These are phyloP conservation scores for Camillea tinctor DNA, from an alignment of 2,329 filamentous ascomycete species.

Conservation along the genomic window DNA sequence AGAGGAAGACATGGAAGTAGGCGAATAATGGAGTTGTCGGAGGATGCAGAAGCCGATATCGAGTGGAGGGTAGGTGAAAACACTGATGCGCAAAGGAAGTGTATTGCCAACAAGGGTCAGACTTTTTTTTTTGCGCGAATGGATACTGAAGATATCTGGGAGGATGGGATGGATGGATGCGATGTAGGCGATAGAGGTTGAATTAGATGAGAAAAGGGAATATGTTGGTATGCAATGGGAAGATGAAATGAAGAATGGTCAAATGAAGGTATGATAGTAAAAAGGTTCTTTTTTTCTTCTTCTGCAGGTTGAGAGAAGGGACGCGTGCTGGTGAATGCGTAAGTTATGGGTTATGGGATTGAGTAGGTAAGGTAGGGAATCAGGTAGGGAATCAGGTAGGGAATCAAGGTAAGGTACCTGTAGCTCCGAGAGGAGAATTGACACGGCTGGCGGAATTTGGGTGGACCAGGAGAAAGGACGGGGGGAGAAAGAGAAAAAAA, in stretches of 20 bases:
- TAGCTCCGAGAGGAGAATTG: conserved; percentile 13
- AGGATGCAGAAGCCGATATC: conserved; percentile 6
- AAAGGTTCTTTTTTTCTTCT: neutral
- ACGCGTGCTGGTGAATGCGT: neutral
- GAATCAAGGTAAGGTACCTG: conserved; percentile 6
- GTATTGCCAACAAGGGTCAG: conserved; percentile 1
- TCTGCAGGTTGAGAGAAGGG: neutral
- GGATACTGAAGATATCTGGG: conserved; percentile 11
- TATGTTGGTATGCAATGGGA: neutral
- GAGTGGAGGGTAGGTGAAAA: neutral
- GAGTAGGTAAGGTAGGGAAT: conserved; percentile 7
- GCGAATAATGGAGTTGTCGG: conserved; percentile 7
- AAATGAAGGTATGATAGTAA: neutral
- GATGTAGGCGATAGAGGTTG: no score
- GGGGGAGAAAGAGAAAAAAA: neutral
- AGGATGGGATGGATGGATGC: neutral
- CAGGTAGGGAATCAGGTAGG: conserved; percentile 10
- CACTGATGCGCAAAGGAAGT: neutral
- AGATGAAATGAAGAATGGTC: neutral
- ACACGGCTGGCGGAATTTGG: conserved; percentile 19
- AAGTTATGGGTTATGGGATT: conserved; percentile 7
- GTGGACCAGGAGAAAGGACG: conserved; percentile 1
- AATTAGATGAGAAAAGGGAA: neutral
- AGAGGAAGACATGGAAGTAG: conserved; percentile 28
- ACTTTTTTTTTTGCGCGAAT: conserved; percentile 18